Conservation (phyloP, 1,139 yeast species). For the Arxiozyma bovina region DNA sequence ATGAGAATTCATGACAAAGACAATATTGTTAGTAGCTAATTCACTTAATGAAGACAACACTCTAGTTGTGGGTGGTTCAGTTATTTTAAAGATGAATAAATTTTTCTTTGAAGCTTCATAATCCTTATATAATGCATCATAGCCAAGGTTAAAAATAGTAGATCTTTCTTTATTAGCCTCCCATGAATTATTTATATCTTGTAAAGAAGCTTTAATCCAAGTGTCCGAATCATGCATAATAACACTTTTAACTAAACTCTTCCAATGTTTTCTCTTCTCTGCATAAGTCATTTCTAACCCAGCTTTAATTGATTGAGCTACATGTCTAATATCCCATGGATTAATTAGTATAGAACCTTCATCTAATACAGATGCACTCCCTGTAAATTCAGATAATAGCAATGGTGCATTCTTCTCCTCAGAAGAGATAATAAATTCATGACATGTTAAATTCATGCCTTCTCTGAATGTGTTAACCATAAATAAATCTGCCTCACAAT, state of each 20-base stretch:
- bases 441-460: slow-evolving; percentile 94
- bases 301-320: slow-evolving; percentile 50
- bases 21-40: slow-evolving; percentile 48
- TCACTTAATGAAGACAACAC: slow-evolving; percentile 43
- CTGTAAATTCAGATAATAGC: slow-evolving; percentile 85
- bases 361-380: slow-evolving; percentile 73
- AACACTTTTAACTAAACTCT: slow-evolving; percentile 48
- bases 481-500: slow-evolving; percentile 78
- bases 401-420: slow-evolving; percentile 68
- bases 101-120: slow-evolving; percentile 35
- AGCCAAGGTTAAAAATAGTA: slow-evolving; percentile 35
- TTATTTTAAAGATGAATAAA: slow-evolving; percentile 46
- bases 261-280: slow-evolving; percentile 59
- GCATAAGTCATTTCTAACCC: slow-evolving; percentile 56
- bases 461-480: slow-evolving; percentile 89
- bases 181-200: slow-evolving; percentile 53
- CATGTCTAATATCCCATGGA: slow-evolving; percentile 77
- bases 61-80: slow-evolving; percentile 43
- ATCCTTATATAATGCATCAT: slow-evolving; percentile 33
- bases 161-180: slow-evolving; percentile 42
- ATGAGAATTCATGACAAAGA: slow-evolving; percentile 62
- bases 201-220: slow-evolving; percentile 62
- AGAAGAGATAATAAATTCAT: slow-evolving; percentile 80
- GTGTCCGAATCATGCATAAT: slow-evolving; percentile 57
- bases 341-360: slow-evolving; percentile 71